Base-by-base conservation (phyloP, 148 eudicot genomes). In the Rhododendron henanense region DNA sequence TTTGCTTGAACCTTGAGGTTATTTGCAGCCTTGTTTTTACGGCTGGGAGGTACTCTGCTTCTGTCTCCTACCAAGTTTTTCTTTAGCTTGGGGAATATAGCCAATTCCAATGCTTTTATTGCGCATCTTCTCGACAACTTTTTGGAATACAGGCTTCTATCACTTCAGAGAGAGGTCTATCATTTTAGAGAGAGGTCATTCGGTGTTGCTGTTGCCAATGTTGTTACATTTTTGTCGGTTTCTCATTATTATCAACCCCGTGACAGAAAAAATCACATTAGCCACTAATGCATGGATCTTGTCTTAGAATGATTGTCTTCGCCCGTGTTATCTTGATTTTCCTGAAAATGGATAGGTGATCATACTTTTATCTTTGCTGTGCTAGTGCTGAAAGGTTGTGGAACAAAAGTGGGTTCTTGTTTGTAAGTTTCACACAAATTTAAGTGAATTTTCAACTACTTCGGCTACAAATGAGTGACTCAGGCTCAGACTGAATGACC, bases 1-100 rank as follows among this genome's bases (percentile, higher is more conserved):
- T 97, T 94, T 82, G 94, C 93, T 50, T 92, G 81, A 94, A 85
- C 31, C 6, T 21, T 21, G 77, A 63, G 59, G 81, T 15, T 41
- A 75, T 75, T 8, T 21, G 33, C 80, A 69, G 50, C 44, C 33
- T 19, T 25, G 73, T 13, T 44, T 37, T 33, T 21, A 16, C 67
- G 19, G 28, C 85, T 73, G 35, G 67, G 85, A 48, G 55, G 31
- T 69, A 67, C 41, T 50, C 14, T 37, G 35, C 15, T 8, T 83
- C 23, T 4, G 65, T 2, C 44, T 33, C 65, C 21, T 83, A 0
- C 83, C 3, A 35, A 81, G 63, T 21, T 73, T 35, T 71, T 48
- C 79, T 84, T 51, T 48, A 50, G 67, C 79, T 73, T 15, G 65
- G 48, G 28, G 67, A 33, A 67, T 83, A 37, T 67, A 67, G 28